phyloP scores from a whole-genome alignment of 306 rosid genomes.

The Mucuna pruriens region DNA sequence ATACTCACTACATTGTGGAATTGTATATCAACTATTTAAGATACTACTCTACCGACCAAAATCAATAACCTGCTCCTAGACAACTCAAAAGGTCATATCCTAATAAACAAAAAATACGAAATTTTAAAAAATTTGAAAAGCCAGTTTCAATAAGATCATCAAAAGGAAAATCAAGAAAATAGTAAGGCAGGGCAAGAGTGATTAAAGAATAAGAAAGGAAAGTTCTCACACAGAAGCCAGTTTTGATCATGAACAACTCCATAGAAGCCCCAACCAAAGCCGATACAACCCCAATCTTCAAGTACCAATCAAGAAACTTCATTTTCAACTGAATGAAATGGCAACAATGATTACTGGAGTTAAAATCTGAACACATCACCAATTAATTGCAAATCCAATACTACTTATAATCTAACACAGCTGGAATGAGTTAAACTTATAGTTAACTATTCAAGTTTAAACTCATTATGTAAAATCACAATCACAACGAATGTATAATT shows the following conservation, averaged over 20 bases:
- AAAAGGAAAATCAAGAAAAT: slow-evolving; percentile 28
- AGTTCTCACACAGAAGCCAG: slow-evolving; percentile 90
- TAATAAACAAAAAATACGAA: background rate
- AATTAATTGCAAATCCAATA: slow-evolving; percentile 10
- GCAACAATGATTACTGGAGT: background rate
- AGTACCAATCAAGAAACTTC: slow-evolving; percentile 89
- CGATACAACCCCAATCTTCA: slow-evolving; percentile 78
- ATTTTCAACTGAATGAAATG: slow-evolving; percentile 46
- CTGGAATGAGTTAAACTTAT: background rate
- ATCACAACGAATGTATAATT: too few species aligned
- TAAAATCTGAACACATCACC: background rate
- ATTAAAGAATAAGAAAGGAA: slow-evolving; percentile 49
- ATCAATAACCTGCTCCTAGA: background rate
- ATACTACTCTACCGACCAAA: slow-evolving; percentile 20
- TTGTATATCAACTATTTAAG: background rate
- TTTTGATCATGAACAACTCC: slow-evolving; percentile 90
- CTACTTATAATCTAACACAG: background rate
- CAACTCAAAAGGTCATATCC: slow-evolving; percentile 5
- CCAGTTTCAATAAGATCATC: slow-evolving; percentile 7
- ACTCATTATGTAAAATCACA: background rate
- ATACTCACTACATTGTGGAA: background rate
- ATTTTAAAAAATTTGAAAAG: background rate
- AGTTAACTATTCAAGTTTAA: background rate
- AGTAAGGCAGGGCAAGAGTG: background rate
- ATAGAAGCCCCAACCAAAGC: slow-evolving; percentile 88